Evolutionary conservation across 2,329 filamentous ascomycete genomes (phyloP), one percentile per base, ranked within the genome.

Genomic region (Ascochyta fabae): DNA sequence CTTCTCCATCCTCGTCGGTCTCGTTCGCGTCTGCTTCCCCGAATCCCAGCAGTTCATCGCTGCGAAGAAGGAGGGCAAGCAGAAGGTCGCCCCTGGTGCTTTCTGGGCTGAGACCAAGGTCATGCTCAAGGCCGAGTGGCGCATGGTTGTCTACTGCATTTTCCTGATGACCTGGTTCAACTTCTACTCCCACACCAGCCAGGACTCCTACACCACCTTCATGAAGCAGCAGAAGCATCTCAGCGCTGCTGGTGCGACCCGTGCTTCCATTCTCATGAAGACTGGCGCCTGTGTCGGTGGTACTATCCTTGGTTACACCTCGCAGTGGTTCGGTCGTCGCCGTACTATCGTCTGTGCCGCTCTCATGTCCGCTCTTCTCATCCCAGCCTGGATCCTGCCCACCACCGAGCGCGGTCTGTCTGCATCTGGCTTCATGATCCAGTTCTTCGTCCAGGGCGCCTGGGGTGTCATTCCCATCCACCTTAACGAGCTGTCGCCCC

Each of bases 241-340:
- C 55, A 68, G 81, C 50, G 88, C 90, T 66, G 69, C 78, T 1
- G 81, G 81, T 0, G 88, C 89, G 4, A 88, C 84, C 7, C 85
- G 88, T n/a, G 89, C 89, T 15, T 88, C 85, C n/a, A 92, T 93
- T 63, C 75, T 93, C 55, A 92, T 91, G 87, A 92, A 92, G 77
- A 86, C 84, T 1, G 90, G 90, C 24, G 89, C 90, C 39, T 90
- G 88, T 64, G 84, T 91, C 1, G 90, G 89, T 31, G 89, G 89
- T 24, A 88, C 86, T 38, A 84, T 89, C 58, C 83, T 90, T 56
- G 91, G 90, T 22, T 93, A 92, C 72, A 66, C 86, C 7, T 91
- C 87, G 7, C 90, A 94, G 69, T 91, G 87, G 69, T 77, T 92
- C 43, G 91, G 90, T 13, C 88, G 90, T 31, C 86, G 90, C 24